Conservation (phyloP, 75 land plant genomes). For the Chamaecyparis obtusa region DNA sequence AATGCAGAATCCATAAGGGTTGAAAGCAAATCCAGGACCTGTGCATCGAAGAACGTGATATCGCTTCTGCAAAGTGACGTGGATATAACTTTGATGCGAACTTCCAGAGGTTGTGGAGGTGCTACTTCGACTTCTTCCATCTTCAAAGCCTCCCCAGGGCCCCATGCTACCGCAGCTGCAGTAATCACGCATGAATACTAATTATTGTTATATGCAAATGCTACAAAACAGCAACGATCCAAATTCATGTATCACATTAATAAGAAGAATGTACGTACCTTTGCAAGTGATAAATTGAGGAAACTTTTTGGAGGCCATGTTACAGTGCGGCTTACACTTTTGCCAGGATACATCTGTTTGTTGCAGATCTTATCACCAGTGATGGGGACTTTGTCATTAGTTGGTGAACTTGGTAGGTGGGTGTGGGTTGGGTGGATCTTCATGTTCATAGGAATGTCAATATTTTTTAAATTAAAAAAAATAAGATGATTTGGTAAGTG, state of each 20-base stretch:
- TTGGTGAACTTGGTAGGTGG: neutral
- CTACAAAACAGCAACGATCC: neutral
- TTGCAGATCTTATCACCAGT: neutral
- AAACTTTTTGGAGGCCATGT: neutral
- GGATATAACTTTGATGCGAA: slow-evolving; percentile 55
- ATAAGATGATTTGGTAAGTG: no score
- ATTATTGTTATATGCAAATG: neutral
- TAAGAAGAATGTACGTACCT: neutral
- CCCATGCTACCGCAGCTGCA: slow-evolving; percentile 72
- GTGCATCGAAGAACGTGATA: slow-evolving; percentile 24
- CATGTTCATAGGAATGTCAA: neutral
- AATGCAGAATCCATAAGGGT: neutral
- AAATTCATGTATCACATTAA: neutral
- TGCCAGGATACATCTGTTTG: neutral
- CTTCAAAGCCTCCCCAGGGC: slow-evolving; percentile 45
- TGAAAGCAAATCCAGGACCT: neutral
- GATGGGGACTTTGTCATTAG: neutral
- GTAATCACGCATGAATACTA: neutral
- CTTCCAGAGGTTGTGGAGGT: slow-evolving; percentile 55
- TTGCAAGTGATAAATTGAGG: neutral
- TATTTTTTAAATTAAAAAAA: no score
- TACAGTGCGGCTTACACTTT: neutral
- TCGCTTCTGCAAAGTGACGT: slow-evolving; percentile 65
- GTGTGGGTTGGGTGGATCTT: neutral
- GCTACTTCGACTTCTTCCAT: slow-evolving; percentile 58